Conservation (phyloP, 495 filamentous ascomycete species). For the Podospora fimiseda region DNA sequence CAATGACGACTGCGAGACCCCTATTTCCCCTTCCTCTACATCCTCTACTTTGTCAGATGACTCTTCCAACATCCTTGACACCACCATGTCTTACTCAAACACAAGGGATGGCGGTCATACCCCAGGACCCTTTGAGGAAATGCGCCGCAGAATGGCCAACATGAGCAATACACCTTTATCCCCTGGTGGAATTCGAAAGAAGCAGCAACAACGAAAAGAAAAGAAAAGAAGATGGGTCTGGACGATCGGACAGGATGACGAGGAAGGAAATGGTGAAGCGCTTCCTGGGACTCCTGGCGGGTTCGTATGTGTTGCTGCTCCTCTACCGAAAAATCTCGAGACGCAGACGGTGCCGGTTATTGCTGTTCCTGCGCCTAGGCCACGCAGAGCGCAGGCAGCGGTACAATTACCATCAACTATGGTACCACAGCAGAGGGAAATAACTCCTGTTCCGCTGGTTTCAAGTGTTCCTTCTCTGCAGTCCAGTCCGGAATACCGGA, state of each 20-base stretch:
- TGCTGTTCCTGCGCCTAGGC: neutral
- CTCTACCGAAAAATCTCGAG: neutral
- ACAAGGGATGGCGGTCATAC: conserved; percentile 50
- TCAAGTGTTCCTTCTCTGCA: conserved; percentile 3
- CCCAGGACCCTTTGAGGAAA: conserved; percentile 52
- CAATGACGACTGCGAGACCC: conserved; percentile 39
- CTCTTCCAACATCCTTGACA: conserved; percentile 33
- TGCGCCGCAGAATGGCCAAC: conserved; percentile 46
- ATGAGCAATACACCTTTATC: conserved; percentile 27
- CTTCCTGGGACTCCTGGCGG: neutral
- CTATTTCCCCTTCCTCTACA: conserved; percentile 35
- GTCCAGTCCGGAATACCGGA: neutral
- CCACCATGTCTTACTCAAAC: conserved; percentile 43
- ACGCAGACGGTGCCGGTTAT: conserved; percentile 1
- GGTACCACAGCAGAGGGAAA: conserved; percentile 7
- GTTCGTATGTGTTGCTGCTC: neutral
- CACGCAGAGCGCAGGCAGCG: neutral
- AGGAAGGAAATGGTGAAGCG: conserved; percentile 19
- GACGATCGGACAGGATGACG: conserved; percentile 45
- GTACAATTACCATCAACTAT: too few species aligned
- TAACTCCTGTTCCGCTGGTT: conserved; percentile 15
- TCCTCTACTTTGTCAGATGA: conserved; percentile 18
- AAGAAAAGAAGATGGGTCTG: conserved; percentile 49
- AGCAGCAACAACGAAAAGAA: conserved; percentile 35
- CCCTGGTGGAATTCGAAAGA: conserved; percentile 39